These are phyloP conservation scores for Wickerhamiella alocasiicola DNA, from an alignment of 805 yeast species.

Conservation along the genomic window DNA sequence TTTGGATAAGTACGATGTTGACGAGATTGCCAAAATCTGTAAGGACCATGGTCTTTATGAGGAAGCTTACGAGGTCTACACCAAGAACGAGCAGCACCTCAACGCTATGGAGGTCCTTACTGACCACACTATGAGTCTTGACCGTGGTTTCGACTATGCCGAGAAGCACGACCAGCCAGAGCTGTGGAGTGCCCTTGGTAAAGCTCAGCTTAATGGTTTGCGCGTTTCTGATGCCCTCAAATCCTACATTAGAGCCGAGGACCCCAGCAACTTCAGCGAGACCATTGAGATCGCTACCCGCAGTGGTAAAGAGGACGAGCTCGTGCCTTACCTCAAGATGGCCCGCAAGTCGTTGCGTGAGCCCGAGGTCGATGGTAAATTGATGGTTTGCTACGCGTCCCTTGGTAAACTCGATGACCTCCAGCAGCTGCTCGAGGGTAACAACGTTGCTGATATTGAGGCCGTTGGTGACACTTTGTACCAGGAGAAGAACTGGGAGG, in stretches of 20 bases:
- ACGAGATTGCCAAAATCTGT: constrained; percentile 86
- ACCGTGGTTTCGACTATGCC: constrained; percentile 87
- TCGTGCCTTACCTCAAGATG: constrained; percentile 74
- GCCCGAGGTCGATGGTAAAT: constrained; percentile 84
- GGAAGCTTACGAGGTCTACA: constrained; percentile 88
- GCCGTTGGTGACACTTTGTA: constrained; percentile 83
- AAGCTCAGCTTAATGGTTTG: constrained; percentile 88
- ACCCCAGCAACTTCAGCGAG: constrained; percentile 77
- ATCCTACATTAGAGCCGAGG: constrained; percentile 83
- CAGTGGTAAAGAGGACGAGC: constrained; percentile 92
- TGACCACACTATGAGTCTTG: constrained; percentile 86
- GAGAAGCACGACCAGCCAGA: constrained; percentile 77
- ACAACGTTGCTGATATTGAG: constrained; percentile 90
- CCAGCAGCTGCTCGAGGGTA: constrained; percentile 67
- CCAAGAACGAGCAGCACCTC: constrained; percentile 61
- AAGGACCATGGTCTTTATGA: constrained; percentile 78
- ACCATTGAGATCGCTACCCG: constrained; percentile 92
- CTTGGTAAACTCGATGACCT: constrained; percentile 65
- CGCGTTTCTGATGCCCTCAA: constrained; percentile 84
- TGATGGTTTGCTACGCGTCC: constrained; percentile 76
- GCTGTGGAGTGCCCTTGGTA: constrained; percentile 90
- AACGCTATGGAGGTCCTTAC: constrained; percentile 84
- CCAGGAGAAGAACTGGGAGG: constrained; percentile 70
- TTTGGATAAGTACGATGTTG: constrained; percentile 80
- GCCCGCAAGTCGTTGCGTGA: constrained; percentile 87